Conservation (phyloP, 2,329 filamentous ascomycete species). For the Stagonosporopsis chrysanthemi region DNA sequence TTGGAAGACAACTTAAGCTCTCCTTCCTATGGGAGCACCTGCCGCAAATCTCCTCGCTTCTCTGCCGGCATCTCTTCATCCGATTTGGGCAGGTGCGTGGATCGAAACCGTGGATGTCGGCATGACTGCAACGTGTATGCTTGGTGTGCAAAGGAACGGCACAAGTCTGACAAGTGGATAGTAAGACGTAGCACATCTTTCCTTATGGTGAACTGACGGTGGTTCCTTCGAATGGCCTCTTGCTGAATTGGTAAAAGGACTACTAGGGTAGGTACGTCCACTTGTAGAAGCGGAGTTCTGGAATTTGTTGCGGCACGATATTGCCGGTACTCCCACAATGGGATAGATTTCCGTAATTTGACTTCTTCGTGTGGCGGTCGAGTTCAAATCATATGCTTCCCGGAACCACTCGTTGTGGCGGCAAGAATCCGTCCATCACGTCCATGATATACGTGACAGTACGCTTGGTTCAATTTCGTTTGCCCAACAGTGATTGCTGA, state of each 20-base stretch:
- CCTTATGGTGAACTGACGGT: no score
- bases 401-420: not conserved
- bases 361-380: no score
- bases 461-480: not conserved
- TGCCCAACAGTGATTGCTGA: not conserved
- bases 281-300: no score
- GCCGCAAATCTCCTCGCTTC: conserved; percentile 11
- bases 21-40: conserved; percentile 21
- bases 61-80: conserved; percentile 27
- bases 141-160: conserved; percentile 21
- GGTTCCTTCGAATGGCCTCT: no score
- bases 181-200: conserved; percentile 37
- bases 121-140: conserved; percentile 36
- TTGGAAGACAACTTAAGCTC: conserved; percentile 27
- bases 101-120: conserved; percentile 24
- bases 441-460: not conserved
- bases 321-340: no score
- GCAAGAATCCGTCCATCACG: not conserved
- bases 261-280: no score
- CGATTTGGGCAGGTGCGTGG: conserved; percentile 35
- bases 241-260: no score
- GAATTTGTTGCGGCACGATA: no score
- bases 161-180: conserved; percentile 31
- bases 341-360: no score
- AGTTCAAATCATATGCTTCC: not conserved